Base-by-base conservation (phyloP, 768 basidiomycete genomes). In the Paxillus rubicundulus region DNA sequence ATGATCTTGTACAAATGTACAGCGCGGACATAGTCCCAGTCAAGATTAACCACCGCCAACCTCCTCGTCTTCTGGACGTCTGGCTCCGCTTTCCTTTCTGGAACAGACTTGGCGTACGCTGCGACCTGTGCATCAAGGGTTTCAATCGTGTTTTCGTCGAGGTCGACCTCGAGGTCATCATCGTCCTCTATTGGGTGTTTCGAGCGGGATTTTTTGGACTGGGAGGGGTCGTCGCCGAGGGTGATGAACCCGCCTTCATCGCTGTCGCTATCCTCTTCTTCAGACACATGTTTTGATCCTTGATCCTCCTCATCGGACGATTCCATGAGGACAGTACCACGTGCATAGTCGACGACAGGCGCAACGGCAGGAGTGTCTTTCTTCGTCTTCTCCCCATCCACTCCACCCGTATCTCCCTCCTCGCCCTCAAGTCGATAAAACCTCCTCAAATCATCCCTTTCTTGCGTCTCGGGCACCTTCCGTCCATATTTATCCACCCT, bases 1-100 rank as follows among this genome's bases (percentile, higher is more conserved):
- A 91, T 92, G 33, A 98, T 90, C 71, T 90, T 92, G 81, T 85
- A 97, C 12, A 99, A 74, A 66, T 98, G 94, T 17, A 74, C 73
- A 0, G 96, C 92, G 50, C 88, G 87, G 46, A 98, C 84, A 70
- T 98, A 82, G 68, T 98, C 97, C 97, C 97, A 99, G 71, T 99
- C 97, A 47, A 98, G 81, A 67, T 98, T 98, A 57, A 98, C 96
- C 41, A 88, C 81, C 1, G 96, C 97, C 7, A 99, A 66, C 20
- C 96, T 79, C 49, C 73, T 77, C 2, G 92, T 93, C 9, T 61
- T 68, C 43, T 74, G 68, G 9, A 74, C 69, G 9, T 72, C 76
- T 2, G 74, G 59, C 67, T 4, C 64, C 63, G 69, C 72, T 3
- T 75, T 73, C 20, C 78, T 77, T 9, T 77, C 75, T 48, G 82